Base-by-base conservation (phyloP, 345 rosid species). In the Salix viminalis region DNA sequence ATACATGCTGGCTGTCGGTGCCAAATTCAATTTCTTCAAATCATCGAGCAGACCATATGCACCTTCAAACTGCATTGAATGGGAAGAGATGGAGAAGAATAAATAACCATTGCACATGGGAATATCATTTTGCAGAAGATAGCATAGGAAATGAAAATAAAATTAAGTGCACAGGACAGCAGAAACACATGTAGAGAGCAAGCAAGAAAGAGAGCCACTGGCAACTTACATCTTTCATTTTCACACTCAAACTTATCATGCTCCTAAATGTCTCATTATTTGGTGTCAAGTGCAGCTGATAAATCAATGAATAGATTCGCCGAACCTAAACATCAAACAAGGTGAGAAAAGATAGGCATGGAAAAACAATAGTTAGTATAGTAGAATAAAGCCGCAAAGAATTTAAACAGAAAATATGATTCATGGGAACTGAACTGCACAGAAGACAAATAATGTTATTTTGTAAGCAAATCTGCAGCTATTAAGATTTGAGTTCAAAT, bases 221-320 rank as follows among this genome's bases (percentile, higher is more conserved):
- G 54, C 54, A 76, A 83, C 86, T 90, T 88, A 96, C 99, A 80
- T 96, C 97, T 91, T 86, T 92, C 87, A 89, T 83, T 87, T 85
- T 90, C 73, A 83, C 86, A 30, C 86, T 80, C 87, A 87, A 75
- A 82, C 76, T 87, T 88, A 96, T 93, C 88, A 92, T 87, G 75
- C 79, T 78, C 80, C 86, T 83, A 88, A 89, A 89, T 74, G 90
- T 92, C 82, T 92, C 97, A 69, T 66, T 72, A 79, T 79, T 89
- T 78, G 98, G 89, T 85, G 81, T 81, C 91, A 93, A 78, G 65
- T 82, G 77, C 77, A 83, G 86, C 60, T 46, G 75, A 73, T 80
- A 70, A 68, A 96, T 87, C 69, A 91, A 42, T 65, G 92, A 86
- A 81, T 86, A 87, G 73, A 96, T 84, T 84, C 83, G 84, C 74